Conservation (phyloP, 169 alveolate genomes). For the Plasmodium relictum region DNA sequence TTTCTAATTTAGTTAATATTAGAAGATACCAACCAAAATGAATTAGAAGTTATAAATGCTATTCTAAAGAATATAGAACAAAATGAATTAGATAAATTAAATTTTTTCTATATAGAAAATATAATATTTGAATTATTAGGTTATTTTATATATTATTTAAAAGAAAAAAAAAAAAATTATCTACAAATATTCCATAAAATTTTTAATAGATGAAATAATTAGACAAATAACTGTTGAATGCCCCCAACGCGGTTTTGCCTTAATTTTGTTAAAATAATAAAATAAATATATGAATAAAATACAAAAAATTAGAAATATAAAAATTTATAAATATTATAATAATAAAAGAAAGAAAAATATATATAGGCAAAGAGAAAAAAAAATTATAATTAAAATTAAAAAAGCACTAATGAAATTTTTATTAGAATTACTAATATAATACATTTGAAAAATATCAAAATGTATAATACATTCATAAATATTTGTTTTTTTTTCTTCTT, state of each 20-base stretch:
- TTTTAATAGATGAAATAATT: constrained; percentile 57
- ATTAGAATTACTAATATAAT: no score
- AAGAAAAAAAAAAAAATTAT: constrained; percentile 3
- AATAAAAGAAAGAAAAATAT: no score
- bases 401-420: no score
- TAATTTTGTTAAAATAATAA: constrained; percentile 28
- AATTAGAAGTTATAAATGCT: constrained; percentile 44
- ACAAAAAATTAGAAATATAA: background rate
- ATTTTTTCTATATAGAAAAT: constrained; percentile 47
- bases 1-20: constrained; percentile 29
- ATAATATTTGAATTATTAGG: constrained; percentile 65
- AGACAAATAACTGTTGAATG: constrained; percentile 50
- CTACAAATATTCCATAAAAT: background rate
- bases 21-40: constrained; percentile 49
- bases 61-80: constrained; percentile 62
- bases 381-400: no score
- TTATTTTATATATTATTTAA: constrained; percentile 1
- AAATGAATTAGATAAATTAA: constrained; percentile 46
- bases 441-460: background rate
- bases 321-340: no score
- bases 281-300: background rate
- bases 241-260: constrained; percentile 66
- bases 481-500: background rate
- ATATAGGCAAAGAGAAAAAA: no score
- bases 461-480: constrained; percentile 10